Base-by-base conservation (phyloP, 2,329 filamentous ascomycete genomes). In the Aspergillus oerlinghausenensis region DNA sequence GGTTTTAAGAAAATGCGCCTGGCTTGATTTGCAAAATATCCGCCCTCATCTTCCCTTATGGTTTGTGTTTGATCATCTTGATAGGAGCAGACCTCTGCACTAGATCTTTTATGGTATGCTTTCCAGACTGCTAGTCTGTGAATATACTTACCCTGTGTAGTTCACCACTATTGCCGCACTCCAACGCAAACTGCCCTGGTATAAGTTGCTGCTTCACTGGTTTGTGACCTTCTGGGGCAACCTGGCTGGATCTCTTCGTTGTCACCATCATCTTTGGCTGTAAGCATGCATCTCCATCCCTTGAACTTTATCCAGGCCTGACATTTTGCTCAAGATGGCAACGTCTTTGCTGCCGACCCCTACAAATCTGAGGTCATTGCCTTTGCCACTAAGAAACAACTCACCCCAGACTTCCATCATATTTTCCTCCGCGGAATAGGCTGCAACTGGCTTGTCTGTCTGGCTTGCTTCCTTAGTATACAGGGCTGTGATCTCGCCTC, bases 381-480 rank as follows among this genome's bases (percentile, higher is more conserved):
- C 1, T 80, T 80, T 51, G 77, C 78, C 0, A 79, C 73, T 9
- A 72, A 74, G 19, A 84, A 84, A 60, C 78, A 77, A 58, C 67
- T 82, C 9, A 73, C 68, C 0, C 81, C 81, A 0, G 61, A 73
- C 2, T 81, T 80, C 71, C 78, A 81, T 51, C 75, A 79, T 55
- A 80, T 84, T 51, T 82, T 85, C 63, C 67, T 84, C 0, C 75
- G 79, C 45, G 82, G 70, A 1, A 82, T 85, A 48, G 79, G 82
- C 4, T 80, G 78, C 62, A 84, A 84, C 68, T 84, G 81, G 82
- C 76, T 85, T 0, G 82, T 85, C 2, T 83, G 80, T 56, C 69
- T 84, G 26, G 80, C 80, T 0, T 77, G 79, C 48, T 84, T 68
- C 53, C 61, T 71, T 6, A 65, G 62, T 0, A 70, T 79, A 3